Percentiles rank a stretch among this genome's conserved stretches.
These are phyloP conservation scores for Trichophyton simii DNA, from an alignment of 2,329 filamentous ascomycete species.

Conservation along the genomic window DNA sequence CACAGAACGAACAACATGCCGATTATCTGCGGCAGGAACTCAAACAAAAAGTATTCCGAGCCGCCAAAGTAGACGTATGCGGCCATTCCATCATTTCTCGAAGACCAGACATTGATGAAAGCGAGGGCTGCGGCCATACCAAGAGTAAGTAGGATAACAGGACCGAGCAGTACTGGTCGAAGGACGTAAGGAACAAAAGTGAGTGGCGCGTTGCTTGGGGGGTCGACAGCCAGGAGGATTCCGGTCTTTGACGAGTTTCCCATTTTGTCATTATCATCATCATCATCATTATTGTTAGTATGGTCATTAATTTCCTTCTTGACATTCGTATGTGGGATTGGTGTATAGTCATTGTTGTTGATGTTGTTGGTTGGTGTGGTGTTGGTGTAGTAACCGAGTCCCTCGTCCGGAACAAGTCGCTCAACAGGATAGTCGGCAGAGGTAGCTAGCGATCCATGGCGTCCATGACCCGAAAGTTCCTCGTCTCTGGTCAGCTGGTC, in stretches of 20 bases:
- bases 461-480: slow-evolving; percentile 44
- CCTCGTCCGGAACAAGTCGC: slow-evolving; percentile 37
- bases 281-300: not conserved
- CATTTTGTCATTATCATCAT: not conserved
- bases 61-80: slow-evolving; percentile 58
- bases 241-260: slow-evolving; percentile 21
- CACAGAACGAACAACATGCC: slow-evolving; percentile 62
- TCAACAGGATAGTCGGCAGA: slow-evolving; percentile 36
- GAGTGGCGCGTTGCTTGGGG: slow-evolving; percentile 39
- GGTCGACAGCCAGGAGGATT: slow-evolving; percentile 38
- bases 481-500: slow-evolving; percentile 70
- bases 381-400: slow-evolving; percentile 31
- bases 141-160: slow-evolving; percentile 49
- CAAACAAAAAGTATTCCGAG: slow-evolving; percentile 69
- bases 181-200: slow-evolving; percentile 61
- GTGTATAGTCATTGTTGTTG: not conserved
- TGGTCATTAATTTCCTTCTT: not conserved
- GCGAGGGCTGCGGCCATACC: slow-evolving; percentile 61
- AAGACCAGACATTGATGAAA: slow-evolving; percentile 59
- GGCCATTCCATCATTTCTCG: slow-evolving; percentile 50
- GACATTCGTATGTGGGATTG: too few species aligned
- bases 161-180: slow-evolving; percentile 50
- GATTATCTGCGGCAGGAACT: slow-evolving; percentile 69
- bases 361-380: not conserved
- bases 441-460: slow-evolving; percentile 36